Conservation (phyloP, 2,329 filamentous ascomycete species). For the Epichloe scottii region DNA sequence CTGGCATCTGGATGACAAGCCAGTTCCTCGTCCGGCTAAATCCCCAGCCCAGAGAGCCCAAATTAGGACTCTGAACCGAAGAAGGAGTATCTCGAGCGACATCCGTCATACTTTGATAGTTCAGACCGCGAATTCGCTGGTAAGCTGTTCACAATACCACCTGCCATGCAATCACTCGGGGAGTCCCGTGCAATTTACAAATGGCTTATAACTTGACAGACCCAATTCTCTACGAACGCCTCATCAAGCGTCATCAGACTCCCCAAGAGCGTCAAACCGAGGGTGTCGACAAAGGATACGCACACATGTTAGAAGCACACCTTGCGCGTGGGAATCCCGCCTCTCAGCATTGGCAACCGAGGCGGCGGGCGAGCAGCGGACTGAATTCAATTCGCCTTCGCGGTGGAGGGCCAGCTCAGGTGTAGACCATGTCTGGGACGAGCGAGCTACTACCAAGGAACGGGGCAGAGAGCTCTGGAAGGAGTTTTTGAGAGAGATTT, state of each 20-base stretch:
- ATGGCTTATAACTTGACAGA: conserved; percentile 31
- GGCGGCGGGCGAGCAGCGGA: conserved; percentile 2
- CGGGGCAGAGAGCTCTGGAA: conserved; percentile 59
- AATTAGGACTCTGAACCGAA: conserved; percentile 58
- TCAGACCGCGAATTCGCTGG: conserved; percentile 43
- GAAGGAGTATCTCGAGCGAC: conserved; percentile 63
- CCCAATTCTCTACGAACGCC: conserved; percentile 68
- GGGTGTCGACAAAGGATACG: conserved; percentile 63
- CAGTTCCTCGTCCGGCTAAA: conserved; percentile 30
- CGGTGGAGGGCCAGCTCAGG: background rate
- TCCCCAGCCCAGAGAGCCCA: conserved; percentile 29
- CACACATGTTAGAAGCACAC: conserved; percentile 65
- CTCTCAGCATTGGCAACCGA: conserved; percentile 37
- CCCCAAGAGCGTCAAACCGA: conserved; percentile 61
- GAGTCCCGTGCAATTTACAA: no score
- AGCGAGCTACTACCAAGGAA: conserved; percentile 32
- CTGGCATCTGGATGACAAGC: conserved; percentile 17
- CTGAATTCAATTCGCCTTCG: background rate
- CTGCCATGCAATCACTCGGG: no score
- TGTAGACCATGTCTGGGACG: conserved; percentile 16
- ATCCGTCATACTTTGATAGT: conserved; percentile 57
- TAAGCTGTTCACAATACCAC: conserved; percentile 16
- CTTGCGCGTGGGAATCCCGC: conserved; percentile 66
- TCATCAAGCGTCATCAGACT: conserved; percentile 67
- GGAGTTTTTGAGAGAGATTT: conserved; percentile 63